Conservation (phyloP, 306 rosid species). For the Cicer cuneatum region DNA sequence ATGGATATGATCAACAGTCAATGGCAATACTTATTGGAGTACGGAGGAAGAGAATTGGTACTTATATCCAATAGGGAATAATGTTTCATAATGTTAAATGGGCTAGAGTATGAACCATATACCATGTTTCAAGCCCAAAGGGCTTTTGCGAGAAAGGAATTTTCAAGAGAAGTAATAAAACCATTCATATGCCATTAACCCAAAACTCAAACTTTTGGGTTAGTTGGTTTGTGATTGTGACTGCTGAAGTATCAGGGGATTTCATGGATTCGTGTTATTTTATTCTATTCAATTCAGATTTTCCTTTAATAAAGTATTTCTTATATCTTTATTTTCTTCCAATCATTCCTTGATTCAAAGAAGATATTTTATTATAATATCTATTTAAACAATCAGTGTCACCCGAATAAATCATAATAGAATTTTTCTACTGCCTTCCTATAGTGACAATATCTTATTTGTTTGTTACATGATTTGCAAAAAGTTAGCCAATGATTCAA, state of each 20-base stretch:
- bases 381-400: too few species aligned
- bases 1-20: constrained; percentile 13
- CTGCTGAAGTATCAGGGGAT: not conserved
- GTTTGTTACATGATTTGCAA: constrained; percentile 22
- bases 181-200: constrained; percentile 1
- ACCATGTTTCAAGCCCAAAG: not conserved
- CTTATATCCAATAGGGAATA: constrained; percentile 13
- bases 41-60: not conserved
- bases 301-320: constrained; percentile 3
- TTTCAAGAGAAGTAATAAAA: constrained; percentile 4
- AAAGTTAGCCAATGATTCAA: constrained; percentile 6
- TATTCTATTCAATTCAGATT: not conserved
- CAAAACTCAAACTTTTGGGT: constrained; percentile 9
- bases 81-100: not conserved
- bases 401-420: not conserved
- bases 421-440: not conserved
- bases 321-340: not conserved
- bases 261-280: not conserved
- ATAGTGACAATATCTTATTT: not conserved
- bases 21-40: constrained; percentile 3
- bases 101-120: not conserved
- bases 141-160: not conserved
- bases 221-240: constrained; percentile 13
- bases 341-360: not conserved
- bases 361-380: not conserved